These are phyloP conservation scores for Adiantum capillusveneris DNA, from an alignment of 75 land plant genomes.

Conservation along the genomic window DNA sequence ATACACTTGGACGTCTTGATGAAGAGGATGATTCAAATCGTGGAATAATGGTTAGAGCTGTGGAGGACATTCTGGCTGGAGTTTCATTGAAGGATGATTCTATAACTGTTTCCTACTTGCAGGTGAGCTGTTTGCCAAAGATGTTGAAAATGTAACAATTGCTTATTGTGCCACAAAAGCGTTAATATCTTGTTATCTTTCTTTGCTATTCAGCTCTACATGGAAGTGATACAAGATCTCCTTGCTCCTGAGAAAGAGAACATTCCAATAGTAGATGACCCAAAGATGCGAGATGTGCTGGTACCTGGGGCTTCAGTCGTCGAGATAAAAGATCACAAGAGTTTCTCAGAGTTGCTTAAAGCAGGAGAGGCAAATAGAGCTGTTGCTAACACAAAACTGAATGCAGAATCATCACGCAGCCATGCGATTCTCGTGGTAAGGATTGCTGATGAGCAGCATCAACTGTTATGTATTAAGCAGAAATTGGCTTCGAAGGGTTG, in stretches of 20 bases:
- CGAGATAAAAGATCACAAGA: constrained; percentile 71
- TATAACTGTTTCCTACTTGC: constrained; percentile 81
- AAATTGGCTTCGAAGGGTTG: too few relatives aligned
- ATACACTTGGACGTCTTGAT: constrained; percentile 83
- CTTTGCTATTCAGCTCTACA: constrained; percentile 63
- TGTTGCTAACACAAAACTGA: constrained; percentile 97
- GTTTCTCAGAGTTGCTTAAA: constrained; percentile 71
- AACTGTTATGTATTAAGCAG: too few relatives aligned
- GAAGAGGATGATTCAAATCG: constrained; percentile 88
- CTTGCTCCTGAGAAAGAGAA: constrained; percentile 87
- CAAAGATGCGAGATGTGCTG: constrained; percentile 90
- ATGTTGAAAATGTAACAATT: neutral
- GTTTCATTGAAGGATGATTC: constrained; percentile 69
- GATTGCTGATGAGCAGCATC: too few relatives aligned
- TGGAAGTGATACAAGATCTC: constrained; percentile 97
- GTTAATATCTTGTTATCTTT: too few relatives aligned
- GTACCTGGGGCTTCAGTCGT: constrained; percentile 89
- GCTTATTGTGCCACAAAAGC: too few relatives aligned
- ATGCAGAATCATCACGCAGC: constrained; percentile 98
- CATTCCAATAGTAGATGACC: constrained; percentile 92
- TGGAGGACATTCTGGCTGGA: constrained; percentile 91
- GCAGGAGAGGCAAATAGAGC: constrained; percentile 89
- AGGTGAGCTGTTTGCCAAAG: constrained; percentile 33
- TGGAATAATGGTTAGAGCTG: constrained; percentile 97
- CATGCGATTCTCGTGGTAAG: constrained; percentile 95